These are phyloP conservation scores for Metschnikowia reukaufii DNA, from an alignment of 805 yeast species.

Conservation along the genomic window DNA sequence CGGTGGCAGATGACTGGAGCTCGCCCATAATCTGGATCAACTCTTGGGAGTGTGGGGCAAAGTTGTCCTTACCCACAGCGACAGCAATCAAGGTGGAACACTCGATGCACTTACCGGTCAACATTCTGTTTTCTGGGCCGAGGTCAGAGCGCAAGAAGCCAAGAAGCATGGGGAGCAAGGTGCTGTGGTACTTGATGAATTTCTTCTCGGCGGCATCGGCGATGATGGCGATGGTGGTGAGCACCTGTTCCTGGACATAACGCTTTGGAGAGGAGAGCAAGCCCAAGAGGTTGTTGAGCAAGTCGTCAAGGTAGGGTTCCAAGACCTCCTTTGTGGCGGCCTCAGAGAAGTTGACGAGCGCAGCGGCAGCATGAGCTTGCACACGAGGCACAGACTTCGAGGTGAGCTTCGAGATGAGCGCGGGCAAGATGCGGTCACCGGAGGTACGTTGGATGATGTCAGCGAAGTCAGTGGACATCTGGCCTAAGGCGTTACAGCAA, in stretches of 20 bases:
- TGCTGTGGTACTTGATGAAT: slow-evolving; percentile 88
- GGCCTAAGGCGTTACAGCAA: slow-evolving; percentile 95
- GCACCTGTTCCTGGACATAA: slow-evolving; percentile 95
- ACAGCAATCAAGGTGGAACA: slow-evolving; percentile 91
- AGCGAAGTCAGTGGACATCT: slow-evolving; percentile 94
- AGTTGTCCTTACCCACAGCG: slow-evolving; percentile 93
- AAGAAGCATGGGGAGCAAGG: slow-evolving; percentile 85
- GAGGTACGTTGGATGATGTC: slow-evolving; percentile 80
- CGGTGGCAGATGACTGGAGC: slow-evolving; percentile 60
- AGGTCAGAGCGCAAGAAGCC: slow-evolving; percentile 77
- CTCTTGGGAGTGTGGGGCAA: slow-evolving; percentile 70
- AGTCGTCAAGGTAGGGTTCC: slow-evolving; percentile 88
- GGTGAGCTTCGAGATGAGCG: slow-evolving; percentile 77
- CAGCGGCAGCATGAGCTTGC: slow-evolving; percentile 98
- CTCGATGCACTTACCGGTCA: slow-evolving; percentile 93
- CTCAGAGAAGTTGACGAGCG: slow-evolving; percentile 92
- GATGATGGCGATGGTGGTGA: slow-evolving; percentile 93
- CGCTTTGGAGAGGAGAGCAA: slow-evolving; percentile 82
- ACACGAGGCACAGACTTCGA: slow-evolving; percentile 81
- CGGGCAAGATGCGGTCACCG: slow-evolving; percentile 80
- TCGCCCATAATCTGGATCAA: slow-evolving; percentile 68
- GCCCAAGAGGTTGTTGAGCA: slow-evolving; percentile 70
- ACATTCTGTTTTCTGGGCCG: slow-evolving; percentile 72
- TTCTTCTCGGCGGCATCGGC: slow-evolving; percentile 94
- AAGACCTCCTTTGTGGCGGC: slow-evolving; percentile 82